A percentile compares a stretch with the other conserved stretches of the same genome.
These are phyloP conservation scores for Chloranthus sessilifolius DNA, from an alignment of 164 flowering plant genomes.

Conservation along the genomic window DNA sequence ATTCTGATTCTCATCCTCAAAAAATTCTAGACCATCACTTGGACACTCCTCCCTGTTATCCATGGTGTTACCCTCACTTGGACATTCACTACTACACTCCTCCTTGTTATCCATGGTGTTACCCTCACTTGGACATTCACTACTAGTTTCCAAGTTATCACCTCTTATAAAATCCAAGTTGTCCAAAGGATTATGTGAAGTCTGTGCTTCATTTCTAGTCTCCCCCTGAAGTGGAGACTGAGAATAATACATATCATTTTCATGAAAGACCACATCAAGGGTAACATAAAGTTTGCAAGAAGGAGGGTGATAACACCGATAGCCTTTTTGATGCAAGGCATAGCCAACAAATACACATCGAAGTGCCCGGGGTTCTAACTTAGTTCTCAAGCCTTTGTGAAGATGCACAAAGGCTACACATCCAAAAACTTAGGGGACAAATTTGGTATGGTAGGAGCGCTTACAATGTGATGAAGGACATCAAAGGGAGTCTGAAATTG, in stretches of 20 bases:
- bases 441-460: not conserved
- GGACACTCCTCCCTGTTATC: not conserved
- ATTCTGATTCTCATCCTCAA: not conserved
- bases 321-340: constrained; percentile 10
- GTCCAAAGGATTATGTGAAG: no score
- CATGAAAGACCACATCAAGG: not conserved
- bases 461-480: no score
- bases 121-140: no score
- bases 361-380: not conserved
- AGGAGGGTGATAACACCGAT: not conserved
- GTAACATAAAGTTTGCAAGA: not conserved
- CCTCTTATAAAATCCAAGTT: no score
- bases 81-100: not conserved
- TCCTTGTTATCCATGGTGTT: no score
- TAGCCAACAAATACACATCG: not conserved
- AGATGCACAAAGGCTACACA: constrained; percentile 4
- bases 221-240: constrained; percentile 19
- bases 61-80: not conserved
- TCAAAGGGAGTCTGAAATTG: not conserved
- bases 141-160: no score
- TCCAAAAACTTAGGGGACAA: constrained; percentile 6
- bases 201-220: no score
- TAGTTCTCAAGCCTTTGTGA: constrained; percentile 1
- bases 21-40: not conserved
- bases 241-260: not conserved